These are phyloP conservation scores for Boechera retrofracta DNA, from an alignment of 345 rosid species.

Conservation along the genomic window DNA sequence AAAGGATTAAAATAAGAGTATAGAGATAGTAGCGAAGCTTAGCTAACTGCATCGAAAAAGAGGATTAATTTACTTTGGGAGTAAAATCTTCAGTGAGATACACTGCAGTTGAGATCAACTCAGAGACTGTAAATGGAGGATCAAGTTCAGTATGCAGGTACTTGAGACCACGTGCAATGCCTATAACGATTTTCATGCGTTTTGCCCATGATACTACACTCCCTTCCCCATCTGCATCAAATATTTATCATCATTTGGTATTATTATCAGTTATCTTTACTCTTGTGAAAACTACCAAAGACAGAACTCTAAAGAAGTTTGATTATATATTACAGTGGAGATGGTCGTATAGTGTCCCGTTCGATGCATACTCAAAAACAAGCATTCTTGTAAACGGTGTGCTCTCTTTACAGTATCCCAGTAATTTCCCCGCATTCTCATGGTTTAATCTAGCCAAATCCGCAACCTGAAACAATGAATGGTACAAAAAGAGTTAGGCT, in stretches of 20 bases:
- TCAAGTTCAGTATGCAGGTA: slow-evolving; percentile 83
- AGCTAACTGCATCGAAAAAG: background rate
- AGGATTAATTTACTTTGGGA: slow-evolving; percentile 65
- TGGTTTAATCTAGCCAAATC: slow-evolving; percentile 92
- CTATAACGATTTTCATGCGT: slow-evolving; percentile 84
- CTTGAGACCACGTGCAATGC: slow-evolving; percentile 85
- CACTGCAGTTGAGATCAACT: slow-evolving; percentile 82
- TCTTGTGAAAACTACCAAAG: slow-evolving; percentile 2
- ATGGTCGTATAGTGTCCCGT: slow-evolving; percentile 92
- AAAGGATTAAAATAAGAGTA: background rate
- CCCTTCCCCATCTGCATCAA: slow-evolving; percentile 86
- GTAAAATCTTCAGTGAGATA: slow-evolving; percentile 96
- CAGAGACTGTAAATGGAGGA: slow-evolving; percentile 90
- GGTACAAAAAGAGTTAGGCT: background rate
- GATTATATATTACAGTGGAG: slow-evolving; percentile 81
- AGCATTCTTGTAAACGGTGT: slow-evolving; percentile 90
- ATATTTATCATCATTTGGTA: background rate
- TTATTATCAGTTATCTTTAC: background rate
- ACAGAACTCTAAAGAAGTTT: slow-evolving; percentile 21
- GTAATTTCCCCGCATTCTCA: slow-evolving; percentile 76
- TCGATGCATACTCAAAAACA: slow-evolving; percentile 94
- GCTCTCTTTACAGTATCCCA: slow-evolving; percentile 88
- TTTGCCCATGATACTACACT: slow-evolving; percentile 85
- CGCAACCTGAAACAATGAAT: slow-evolving; percentile 68
- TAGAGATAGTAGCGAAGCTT: background rate